Evolutionary conservation across 208 protist species (phyloP).

Genomic region (Angomonas ambiguus): DNA sequence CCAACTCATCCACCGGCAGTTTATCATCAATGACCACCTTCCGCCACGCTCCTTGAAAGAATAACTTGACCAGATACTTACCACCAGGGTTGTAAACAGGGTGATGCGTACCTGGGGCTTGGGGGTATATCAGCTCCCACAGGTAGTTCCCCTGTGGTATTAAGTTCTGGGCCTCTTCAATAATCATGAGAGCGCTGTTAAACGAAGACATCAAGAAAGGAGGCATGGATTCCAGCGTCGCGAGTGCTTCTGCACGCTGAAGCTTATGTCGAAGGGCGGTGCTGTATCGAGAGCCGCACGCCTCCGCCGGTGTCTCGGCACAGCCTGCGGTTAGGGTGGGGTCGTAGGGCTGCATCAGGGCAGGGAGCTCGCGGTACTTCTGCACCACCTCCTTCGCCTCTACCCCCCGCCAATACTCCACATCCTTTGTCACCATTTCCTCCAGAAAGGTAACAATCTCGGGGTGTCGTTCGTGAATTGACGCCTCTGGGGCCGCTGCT

Average conservation of each 20-base stretch:
- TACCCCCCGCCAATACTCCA: constrained; percentile 29
- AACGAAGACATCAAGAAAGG: constrained; percentile 90
- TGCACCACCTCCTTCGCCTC: constrained; percentile 26
- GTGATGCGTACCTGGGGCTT: constrained; percentile 71
- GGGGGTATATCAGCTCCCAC: constrained; percentile 88
- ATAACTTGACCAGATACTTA: constrained; percentile 90
- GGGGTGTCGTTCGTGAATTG: constrained; percentile 60
- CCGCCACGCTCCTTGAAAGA: constrained; percentile 77
- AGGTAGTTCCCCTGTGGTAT: constrained; percentile 61
- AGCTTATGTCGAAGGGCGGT: constrained; percentile 75
- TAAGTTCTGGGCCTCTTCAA: constrained; percentile 54
- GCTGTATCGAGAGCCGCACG: constrained; percentile 73
- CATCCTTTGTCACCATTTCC: constrained; percentile 39
- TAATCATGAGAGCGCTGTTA: constrained; percentile 71
- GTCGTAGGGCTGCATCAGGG: constrained; percentile 79
- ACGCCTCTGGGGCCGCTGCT: constrained; percentile 10
- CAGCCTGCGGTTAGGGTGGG: constrained; percentile 47
- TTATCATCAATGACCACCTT: constrained; percentile 84
- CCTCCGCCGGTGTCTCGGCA: constrained; percentile 61
- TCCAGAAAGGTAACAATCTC: constrained; percentile 68
- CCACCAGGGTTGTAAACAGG: constrained; percentile 90
- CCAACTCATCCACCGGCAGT: constrained; percentile 79
- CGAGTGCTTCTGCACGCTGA: constrained; percentile 57
- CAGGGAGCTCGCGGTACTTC: constrained; percentile 56
- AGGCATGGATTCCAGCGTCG: constrained; percentile 49